Percentiles rank a stretch among this genome's conserved stretches.
These are phyloP conservation scores for Aspergillus thermomutatus DNA, from an alignment of 2,329 filamentous ascomycete genomes.

Conservation along the genomic window DNA sequence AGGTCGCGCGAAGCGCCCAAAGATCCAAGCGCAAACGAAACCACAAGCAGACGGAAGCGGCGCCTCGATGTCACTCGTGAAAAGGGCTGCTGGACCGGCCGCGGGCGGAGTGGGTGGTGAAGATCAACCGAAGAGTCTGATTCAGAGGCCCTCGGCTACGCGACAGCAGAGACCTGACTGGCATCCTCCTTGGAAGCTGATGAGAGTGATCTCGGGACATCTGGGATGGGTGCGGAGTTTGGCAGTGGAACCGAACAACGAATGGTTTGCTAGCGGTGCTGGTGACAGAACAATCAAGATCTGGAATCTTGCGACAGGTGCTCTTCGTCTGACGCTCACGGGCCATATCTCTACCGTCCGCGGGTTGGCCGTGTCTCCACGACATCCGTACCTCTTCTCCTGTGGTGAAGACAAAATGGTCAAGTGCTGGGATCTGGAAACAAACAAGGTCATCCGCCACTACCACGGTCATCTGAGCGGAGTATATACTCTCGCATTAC, in stretches of 20 bases:
- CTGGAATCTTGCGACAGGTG: conserved; percentile 89
- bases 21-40: conserved; percentile 46
- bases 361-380: conserved; percentile 84
- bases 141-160: conserved; percentile 59
- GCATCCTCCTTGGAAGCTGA: conserved; percentile 98
- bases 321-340: conserved; percentile 79
- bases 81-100: conserved; percentile 30
- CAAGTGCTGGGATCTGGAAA: conserved; percentile 99
- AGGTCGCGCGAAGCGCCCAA: conserved; percentile 61
- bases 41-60: conserved; percentile 50
- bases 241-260: conserved; percentile 91
- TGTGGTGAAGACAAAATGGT: conserved; percentile 99
- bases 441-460: conserved; percentile 98
- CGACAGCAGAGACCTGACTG: conserved; percentile 79
- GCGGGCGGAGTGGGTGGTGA: conserved; percentile 33
- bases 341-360: conserved; percentile 93
- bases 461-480: conserved; percentile 97
- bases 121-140: conserved; percentile 57
- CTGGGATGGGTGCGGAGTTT: conserved; percentile 89
- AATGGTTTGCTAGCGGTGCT: conserved; percentile 95
- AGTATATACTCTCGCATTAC: conserved; percentile 89
- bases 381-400: conserved; percentile 95
- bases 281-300: conserved; percentile 98
- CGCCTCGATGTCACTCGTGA: conserved; percentile 56
- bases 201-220: conserved; percentile 95